These are phyloP conservation scores for Bretschneidera sinensis DNA, from an alignment of 345 rosid species.

Conservation along the genomic window DNA sequence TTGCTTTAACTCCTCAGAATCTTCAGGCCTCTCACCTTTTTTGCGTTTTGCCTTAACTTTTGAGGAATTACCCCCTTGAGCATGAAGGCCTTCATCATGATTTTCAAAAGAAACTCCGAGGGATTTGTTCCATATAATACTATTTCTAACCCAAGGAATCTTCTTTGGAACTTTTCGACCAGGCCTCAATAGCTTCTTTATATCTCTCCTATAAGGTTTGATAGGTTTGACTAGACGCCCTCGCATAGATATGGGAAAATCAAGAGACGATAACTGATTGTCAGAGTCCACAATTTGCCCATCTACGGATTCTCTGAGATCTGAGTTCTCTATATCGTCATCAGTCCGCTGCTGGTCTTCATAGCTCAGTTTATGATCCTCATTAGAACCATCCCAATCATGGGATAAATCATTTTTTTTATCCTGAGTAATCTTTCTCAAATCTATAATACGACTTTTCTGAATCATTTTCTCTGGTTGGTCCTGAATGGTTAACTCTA, in stretches of 20 bases:
- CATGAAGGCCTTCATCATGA: constrained; percentile 4
- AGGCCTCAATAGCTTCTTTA: constrained; percentile 17
- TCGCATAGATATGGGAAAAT: neutral
- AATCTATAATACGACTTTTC: constrained; percentile 15
- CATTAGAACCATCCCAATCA: constrained; percentile 13
- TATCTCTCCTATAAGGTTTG: constrained; percentile 2
- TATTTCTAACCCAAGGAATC: constrained; percentile 14
- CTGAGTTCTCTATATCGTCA: constrained; percentile 11
- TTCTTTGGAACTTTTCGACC: constrained; percentile 1
- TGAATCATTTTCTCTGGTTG: constrained; percentile 5
- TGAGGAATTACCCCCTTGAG: constrained; percentile 7
- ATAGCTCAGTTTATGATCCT: constrained; percentile 2
- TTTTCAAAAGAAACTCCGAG: neutral
- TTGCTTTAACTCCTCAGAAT: constrained; percentile 28
- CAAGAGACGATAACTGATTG: constrained; percentile 4
- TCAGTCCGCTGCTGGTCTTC: constrained; percentile 15
- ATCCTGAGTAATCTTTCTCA: constrained; percentile 5
- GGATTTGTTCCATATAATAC: neutral
- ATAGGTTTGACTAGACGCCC: constrained; percentile 16
- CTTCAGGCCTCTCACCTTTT: constrained; percentile 20
- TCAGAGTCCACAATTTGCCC: constrained; percentile 3
- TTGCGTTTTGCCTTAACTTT: constrained; percentile 1
- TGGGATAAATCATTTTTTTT: neutral
- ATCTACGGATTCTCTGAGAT: neutral
- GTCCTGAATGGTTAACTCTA: constrained; percentile 10